These are phyloP conservation scores for Juncus inflexus DNA, from an alignment of 176 grass and related monocot genomes.

Conservation along the genomic window DNA sequence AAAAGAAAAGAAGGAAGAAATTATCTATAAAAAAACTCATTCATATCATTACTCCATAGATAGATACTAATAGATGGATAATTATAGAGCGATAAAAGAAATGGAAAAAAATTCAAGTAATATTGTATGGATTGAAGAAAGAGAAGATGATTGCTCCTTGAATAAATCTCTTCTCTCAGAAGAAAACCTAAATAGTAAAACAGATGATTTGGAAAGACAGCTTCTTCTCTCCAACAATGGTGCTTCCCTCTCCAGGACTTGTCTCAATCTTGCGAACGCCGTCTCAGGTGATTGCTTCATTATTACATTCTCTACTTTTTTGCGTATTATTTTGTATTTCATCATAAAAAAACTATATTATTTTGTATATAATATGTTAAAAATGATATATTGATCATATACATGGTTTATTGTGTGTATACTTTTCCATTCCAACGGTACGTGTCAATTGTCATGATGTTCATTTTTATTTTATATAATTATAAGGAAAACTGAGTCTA, in stretches of 20 bases:
- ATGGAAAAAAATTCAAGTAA: slow-evolving; percentile 7
- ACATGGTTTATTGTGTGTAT: no score
- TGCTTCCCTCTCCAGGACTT: slow-evolving; percentile 46
- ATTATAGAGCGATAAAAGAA: not conserved
- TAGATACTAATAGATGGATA: not conserved
- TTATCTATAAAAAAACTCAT: no score
- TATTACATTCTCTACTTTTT: not conserved
- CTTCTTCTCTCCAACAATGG: slow-evolving; percentile 12
- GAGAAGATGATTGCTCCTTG: slow-evolving; percentile 1
- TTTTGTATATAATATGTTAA: not conserved
- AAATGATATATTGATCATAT: no score
- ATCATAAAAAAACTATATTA: not conserved
- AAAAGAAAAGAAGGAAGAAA: no score
- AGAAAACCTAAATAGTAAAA: not conserved
- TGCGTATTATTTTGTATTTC: not conserved
- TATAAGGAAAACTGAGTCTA: no score
- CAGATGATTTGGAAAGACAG: slow-evolving; percentile 30
- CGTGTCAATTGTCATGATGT: no score
- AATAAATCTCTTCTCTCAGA: slow-evolving; percentile 24
- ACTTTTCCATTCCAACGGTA: no score
- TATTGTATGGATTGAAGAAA: slow-evolving; percentile 7
- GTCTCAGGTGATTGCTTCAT: slow-evolving; percentile 36
- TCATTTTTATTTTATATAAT: no score
- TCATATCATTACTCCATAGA: not conserved
- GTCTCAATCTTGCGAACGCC: slow-evolving; percentile 57